Base-by-base conservation (phyloP, 1,284 basidiomycete species). In the Abortiporus biennis region DNA sequence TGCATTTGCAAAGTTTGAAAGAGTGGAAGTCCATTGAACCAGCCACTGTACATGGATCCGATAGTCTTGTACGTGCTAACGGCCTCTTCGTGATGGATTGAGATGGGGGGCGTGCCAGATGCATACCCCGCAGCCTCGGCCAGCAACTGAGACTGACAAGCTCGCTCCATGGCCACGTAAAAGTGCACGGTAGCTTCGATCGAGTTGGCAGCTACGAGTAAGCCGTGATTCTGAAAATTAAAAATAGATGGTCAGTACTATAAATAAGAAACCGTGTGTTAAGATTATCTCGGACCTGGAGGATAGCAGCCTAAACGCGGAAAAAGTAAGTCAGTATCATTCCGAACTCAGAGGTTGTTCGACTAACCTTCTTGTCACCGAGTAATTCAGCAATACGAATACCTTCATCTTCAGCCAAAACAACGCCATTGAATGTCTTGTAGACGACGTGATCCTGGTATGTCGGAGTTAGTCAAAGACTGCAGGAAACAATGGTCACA, bases 331-430 rank as follows among this genome's bases (percentile, higher is more conserved):
- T 29, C 27, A 29, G n/a, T n/a, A n/a, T 29, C 8, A 29, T 29
- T n/a, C 27, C 27, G n/a, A n/a, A n/a, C n/a, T n/a, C n/a, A n/a
- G n/a, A n/a, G n/a, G n/a, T n/a, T n/a, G n/a, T n/a, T n/a, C n/a
- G n/a, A n/a, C n/a, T 62, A 63, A 57, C 64, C 52, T 65, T 67
- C 48, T 69, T 72, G 19, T 58, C 56, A 1, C 78, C 78, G 6
- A 82, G 57, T 2, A 71, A 65, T 22, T 65, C 52, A 12, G 76
- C 75, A 43, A 85, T 84, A 36, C 69, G 67, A 34, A 59, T 51
- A 5, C 76, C 76, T 59, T 85, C 81, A 33, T 74, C 71, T 13
- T 65, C 59, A n/a, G 71, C 71, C 2, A 80, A 59, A 5, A 83
- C 79, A 6, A 84, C 70, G 13, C 82, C 76, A 45, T 72, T 70